A percentile compares a stretch with the other conserved stretches of the same genome.
Evolutionary conservation across 148 eudicot species (phyloP).

Genomic region (Diospyros lotus): DNA sequence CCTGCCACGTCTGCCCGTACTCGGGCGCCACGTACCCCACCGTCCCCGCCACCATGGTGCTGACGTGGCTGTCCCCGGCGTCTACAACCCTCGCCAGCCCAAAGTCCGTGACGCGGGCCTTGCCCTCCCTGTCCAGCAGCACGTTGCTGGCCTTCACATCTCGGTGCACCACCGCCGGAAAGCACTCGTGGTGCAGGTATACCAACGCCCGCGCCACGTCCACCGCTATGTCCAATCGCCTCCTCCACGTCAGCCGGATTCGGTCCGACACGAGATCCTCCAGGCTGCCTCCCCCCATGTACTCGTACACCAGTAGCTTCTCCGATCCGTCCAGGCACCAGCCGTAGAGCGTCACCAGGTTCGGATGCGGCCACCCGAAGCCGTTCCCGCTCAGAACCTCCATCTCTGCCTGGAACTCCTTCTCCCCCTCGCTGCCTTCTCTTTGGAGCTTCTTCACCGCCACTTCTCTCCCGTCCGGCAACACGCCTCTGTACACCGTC

Average conservation of each 20-base stretch:
- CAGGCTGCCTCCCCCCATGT: conserved; percentile 87
- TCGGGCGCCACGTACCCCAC: conserved; percentile 94
- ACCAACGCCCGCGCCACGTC: conserved; percentile 76
- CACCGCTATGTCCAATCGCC: conserved; percentile 50
- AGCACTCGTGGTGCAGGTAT: conserved; percentile 81
- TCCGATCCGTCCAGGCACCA: conserved; percentile 88
- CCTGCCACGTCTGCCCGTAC: conserved; percentile 87
- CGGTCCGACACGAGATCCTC: conserved; percentile 64
- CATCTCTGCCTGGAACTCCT: conserved; percentile 89
- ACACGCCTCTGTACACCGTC: conserved; percentile 65
- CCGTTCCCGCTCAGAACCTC: conserved; percentile 65
- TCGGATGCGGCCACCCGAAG: conserved; percentile 83
- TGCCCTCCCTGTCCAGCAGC: conserved; percentile 60
- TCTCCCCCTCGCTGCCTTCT: conserved; percentile 73
- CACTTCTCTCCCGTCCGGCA: conserved; percentile 80
- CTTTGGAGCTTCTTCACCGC: conserved; percentile 84
- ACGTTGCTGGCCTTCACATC: conserved; percentile 96
- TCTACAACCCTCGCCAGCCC: conserved; percentile 77
- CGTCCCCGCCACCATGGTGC: conserved; percentile 89
- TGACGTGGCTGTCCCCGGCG: conserved; percentile 70
- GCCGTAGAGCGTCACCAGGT: conserved; percentile 82
- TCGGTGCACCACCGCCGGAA: conserved; percentile 71
- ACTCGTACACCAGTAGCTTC: conserved; percentile 78
- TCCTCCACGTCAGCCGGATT: conserved; percentile 47
- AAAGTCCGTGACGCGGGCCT: conserved; percentile 81